Evolutionary conservation across 106 monocot genomes (phyloP).

Genomic region (Acorus gramineus): DNA sequence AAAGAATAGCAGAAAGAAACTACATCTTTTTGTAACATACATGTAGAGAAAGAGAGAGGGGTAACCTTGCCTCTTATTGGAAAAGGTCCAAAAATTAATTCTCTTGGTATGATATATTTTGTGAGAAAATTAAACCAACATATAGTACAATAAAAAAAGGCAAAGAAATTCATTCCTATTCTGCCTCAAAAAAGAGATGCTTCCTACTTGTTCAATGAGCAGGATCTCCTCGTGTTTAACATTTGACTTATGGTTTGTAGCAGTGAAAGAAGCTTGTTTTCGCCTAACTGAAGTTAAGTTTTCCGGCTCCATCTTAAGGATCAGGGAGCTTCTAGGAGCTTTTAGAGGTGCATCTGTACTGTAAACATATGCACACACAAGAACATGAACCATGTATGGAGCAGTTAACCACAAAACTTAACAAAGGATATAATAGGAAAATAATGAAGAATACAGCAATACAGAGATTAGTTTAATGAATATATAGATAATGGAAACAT

Average conservation of each 20-base stretch:
- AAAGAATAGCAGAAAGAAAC: conserved; percentile 1
- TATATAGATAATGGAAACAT: too few relatives aligned
- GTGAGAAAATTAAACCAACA: too few relatives aligned
- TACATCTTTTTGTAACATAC: too few relatives aligned
- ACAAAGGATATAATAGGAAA: neutral
- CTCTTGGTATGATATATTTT: too few relatives aligned
- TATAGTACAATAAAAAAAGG: too few relatives aligned
- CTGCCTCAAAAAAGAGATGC: too few relatives aligned
- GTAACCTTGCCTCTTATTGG: too few relatives aligned
- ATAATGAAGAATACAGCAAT: too few relatives aligned
- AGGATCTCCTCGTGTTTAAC: conserved; percentile 25
- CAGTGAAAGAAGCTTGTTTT: conserved; percentile 12
- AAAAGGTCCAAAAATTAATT: too few relatives aligned
- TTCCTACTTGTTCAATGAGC: conserved; percentile 24
- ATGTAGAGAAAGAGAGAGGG: too few relatives aligned
- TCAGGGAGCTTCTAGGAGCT: conserved; percentile 4
- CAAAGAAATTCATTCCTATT: too few relatives aligned
- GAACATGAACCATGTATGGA: neutral
- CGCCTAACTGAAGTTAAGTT: conserved; percentile 20
- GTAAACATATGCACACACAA: neutral
- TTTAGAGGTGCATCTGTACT: conserved; percentile 20
- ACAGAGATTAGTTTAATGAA: too few relatives aligned
- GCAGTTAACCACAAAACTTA: neutral
- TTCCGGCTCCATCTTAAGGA: conserved; percentile 16
- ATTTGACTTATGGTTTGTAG: neutral